Evolutionary conservation across 1,284 basidiomycete species (phyloP), one percentile per base, ranked within the genome.

Genomic region (Xanthoconium separans): DNA sequence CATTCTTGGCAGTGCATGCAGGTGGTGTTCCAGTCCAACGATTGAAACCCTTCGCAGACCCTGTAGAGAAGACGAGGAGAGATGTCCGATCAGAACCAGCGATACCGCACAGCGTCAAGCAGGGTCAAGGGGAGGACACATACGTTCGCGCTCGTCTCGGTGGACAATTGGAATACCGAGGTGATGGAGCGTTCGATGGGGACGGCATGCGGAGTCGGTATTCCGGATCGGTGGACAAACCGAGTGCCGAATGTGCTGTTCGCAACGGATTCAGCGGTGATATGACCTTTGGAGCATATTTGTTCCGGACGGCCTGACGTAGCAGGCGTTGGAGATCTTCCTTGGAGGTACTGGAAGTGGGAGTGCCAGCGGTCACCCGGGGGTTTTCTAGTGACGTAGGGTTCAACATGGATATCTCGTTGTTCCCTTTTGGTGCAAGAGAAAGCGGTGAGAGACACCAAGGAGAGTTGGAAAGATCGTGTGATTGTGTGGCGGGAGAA

Each of bases 251-350:
- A 5, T 24, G 47, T n/a, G 9, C 56, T 29, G 3, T 56, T 27
- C 65, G 69, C 37, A 69, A 67, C 41, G 70, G 67, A 50, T 44
- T 71, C 53, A 69, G 30, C 24, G 67, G 67, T 46, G 70, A 72
- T 49, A 67, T 39, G 29, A 72, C 34, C 57, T 58, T 71, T 0
- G 70, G 50, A 16, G 70, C 54, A 40, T 67, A 22, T 42, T 59
- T 68, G 44, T 69, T 72, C 39, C 56, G 49, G 34, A 44, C 34
- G 3, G 59, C 58, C 44, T 70, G 61, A 30, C 57, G 62, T 43
- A 72, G 45, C 13, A 69, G 54, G 27, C 65, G 64, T 42, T 50
- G 39, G 43, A 72, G 65, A 24, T 61, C 64, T 31, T 57, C 51
- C 49, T 22, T 58, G 12, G 69, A 57, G 15, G 50, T 4, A 40